Evolutionary conservation across 2,329 filamentous ascomycete species (phyloP), one percentile per base, ranked within the genome.

Genomic region (Penicillium italicum): DNA sequence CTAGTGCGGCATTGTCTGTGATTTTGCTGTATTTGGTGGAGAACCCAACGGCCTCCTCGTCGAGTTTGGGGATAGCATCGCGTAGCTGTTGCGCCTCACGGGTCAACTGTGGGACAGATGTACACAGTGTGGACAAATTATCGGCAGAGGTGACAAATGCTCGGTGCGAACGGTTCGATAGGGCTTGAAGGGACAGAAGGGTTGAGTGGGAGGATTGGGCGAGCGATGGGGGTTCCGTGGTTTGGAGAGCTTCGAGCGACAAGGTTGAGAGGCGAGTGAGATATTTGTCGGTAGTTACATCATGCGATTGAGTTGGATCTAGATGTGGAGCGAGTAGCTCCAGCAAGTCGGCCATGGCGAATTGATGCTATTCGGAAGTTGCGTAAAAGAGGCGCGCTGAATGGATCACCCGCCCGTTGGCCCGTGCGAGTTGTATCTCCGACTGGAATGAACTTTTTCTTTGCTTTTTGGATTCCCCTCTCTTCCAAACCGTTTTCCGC

Each of bases 131-230:
- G n/a, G 84, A 82, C 66, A 97, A 86, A 65, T 89, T 87, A 63
- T 85, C 83, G 22, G 90, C 86, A 4, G 93, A 94, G 50, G 86
- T 81, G 64, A 97, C 91, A 61, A 97, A 86, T 18, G 87, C 82
- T 69, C 88, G 90, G 74, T 97, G 88, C 0, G 92, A 96, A 63
- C 90, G 89, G 66, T 96, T 96, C 8, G 92, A 93, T 47, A 97
- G 84, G 0, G 85, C 84, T 71, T 99, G 94, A 1, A 97, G 82
- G 0, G 91, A 90, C 38, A 96, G 84, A 14, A 93, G 82, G 38
- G 89, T 83, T 0, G 90, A 89, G 59, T 97, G 91, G 4, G 89
- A 87, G 53, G 86, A 82, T 66, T 97, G 90, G 0, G 88, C 79
- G n/a, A 97, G 83, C 0, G 85, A 85, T 58, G 91, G 86, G 0